Evolutionary conservation across 2,329 filamentous ascomycete species (phyloP).

Genomic region (Xylaria sp.): DNA sequence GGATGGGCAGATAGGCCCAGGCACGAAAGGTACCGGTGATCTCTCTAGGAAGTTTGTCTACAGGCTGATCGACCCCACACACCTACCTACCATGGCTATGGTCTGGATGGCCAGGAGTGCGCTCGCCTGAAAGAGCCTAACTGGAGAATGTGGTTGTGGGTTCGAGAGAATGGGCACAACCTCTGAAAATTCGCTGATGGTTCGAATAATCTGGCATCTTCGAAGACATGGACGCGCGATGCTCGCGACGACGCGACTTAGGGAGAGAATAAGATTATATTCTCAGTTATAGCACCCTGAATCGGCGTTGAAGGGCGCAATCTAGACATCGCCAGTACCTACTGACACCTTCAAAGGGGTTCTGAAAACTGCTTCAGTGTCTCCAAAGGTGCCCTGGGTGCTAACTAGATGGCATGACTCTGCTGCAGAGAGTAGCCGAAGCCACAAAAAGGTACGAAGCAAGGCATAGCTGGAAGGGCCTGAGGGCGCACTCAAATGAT

Average conservation of each 20-base stretch:
- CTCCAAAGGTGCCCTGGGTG: background rate
- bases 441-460: conserved; percentile 29
- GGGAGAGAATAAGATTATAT: background rate
- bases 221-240: background rate
- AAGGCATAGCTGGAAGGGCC: conserved; percentile 19
- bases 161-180: too few relatives aligned
- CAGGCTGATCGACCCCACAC: background rate
- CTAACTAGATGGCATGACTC: background rate
- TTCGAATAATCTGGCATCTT: background rate
- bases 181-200: too few relatives aligned
- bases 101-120: too few relatives aligned
- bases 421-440: conserved; percentile 17
- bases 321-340: background rate
- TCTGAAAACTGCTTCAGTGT: background rate
- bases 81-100: too few relatives aligned
- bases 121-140: too few relatives aligned
- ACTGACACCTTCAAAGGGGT: background rate
- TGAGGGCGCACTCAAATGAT: conserved; percentile 14
- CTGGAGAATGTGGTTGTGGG: too few relatives aligned
- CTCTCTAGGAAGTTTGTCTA: background rate
- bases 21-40: background rate
- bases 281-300: background rate
- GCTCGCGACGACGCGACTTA: background rate
- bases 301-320: background rate
- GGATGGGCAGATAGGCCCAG: background rate